Evolutionary conservation across 2,329 filamentous ascomycete species (phyloP), one percentile per base, ranked within the genome.

Genomic region (Alternaria sp.): DNA sequence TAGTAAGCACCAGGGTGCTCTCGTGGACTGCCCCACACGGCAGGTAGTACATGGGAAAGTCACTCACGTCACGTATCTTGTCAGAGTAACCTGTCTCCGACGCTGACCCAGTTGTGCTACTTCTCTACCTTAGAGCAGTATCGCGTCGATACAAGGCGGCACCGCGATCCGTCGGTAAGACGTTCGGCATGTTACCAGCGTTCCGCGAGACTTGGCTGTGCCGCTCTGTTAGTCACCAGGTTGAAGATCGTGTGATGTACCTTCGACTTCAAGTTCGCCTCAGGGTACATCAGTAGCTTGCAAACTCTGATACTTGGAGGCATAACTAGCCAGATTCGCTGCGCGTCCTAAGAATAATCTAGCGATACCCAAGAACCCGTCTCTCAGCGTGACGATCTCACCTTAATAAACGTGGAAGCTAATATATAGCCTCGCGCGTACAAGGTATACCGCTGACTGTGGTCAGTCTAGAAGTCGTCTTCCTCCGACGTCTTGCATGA

Each of bases 31-130:
- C 54, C 52, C 45, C 44, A 59, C 54, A 28, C 27, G 62, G 57
- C 22, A 63, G 46, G 60, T 60, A 22, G 57, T 58, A 60, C 60
- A 36, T 27, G 25, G 20, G 27, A 58, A 62, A 44, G 36, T 62
- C 55, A 57, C 59, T 48, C 56, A 57, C 62, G 56, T 62, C 62
- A 65, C 59, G 20, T 49, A 55, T 41, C 54, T 49, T 5, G 32
- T 28, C 32, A 20, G 43, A 43, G 46, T 22, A 30, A 56, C 54
- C 25, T 40, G 46, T 36, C 58, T 48, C 58, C 58, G 46, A 57
- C 52, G n/a, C 18, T 43, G 48, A 41, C 40, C 53, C 49, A 34
- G 49, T 27, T 6, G 59, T 58, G 52, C 34, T 45, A 61, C 59
- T 22, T 14, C 6, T 14, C 20, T 40, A 7, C 38, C 60, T 54